Evolutionary conservation across 345 rosid species (phyloP).

Genomic region (Angophora floribunda): DNA sequence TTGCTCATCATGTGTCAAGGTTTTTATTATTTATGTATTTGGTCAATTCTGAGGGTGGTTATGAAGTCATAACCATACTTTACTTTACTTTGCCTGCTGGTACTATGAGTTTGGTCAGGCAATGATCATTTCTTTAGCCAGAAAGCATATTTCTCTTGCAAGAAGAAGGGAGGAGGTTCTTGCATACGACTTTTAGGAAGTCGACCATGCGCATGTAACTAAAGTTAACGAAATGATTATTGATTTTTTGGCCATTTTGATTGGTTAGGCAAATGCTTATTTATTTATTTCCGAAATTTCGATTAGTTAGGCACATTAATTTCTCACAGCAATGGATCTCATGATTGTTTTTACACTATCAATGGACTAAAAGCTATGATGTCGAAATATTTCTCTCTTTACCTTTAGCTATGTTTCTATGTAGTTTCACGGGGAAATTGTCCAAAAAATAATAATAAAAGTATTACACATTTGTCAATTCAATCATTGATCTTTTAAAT

Average conservation of each 20-base stretch:
- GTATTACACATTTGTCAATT: accelerated
- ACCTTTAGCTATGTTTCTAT: background rate
- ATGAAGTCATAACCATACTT: background rate
- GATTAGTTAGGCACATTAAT: background rate
- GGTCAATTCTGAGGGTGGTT: background rate
- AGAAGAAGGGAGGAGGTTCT: background rate
- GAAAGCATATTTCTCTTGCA: background rate
- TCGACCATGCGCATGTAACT: background rate
- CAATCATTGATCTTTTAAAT: accelerated
- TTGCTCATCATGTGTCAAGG: background rate
- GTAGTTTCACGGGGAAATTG: background rate
- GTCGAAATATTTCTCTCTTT: background rate
- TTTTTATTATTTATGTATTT: background rate
- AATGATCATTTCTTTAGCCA: background rate
- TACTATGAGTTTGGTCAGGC: background rate
- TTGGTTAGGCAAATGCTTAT: background rate
- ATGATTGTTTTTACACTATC: background rate
- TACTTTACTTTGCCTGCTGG: background rate
- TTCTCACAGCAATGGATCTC: background rate
- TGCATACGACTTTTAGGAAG: background rate
- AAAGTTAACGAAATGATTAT: background rate
- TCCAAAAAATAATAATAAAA: too few relatives aligned
- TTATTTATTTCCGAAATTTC: background rate
- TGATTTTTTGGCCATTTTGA: background rate
- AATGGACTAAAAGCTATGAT: background rate